Evolutionary conservation across 805 yeast genomes (phyloP).

Genomic region (Komagataella pastoris): DNA sequence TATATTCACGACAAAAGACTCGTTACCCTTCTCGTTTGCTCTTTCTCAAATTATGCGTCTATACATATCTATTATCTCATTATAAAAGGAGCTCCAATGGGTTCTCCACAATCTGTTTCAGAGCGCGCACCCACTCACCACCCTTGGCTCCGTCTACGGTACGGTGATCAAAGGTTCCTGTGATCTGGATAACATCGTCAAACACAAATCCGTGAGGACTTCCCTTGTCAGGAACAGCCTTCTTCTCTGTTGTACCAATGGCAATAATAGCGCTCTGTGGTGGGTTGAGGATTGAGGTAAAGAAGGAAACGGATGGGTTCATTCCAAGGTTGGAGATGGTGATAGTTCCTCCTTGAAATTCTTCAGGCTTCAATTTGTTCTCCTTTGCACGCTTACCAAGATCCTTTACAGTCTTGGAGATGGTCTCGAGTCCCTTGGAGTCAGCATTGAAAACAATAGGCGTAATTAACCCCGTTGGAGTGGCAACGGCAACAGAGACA

Average conservation of each 20-base stretch:
- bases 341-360: slow-evolving; percentile 98
- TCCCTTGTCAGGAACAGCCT: slow-evolving; percentile 85
- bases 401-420: slow-evolving; percentile 78
- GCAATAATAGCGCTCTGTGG: slow-evolving; percentile 95
- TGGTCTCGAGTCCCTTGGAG: slow-evolving; percentile 69
- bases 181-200: slow-evolving; percentile 81
- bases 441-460: slow-evolving; percentile 90
- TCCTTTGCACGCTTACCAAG: slow-evolving; percentile 93
- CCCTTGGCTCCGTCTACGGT: slow-evolving; percentile 94
- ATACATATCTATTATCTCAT: slow-evolving; percentile 1
- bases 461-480: slow-evolving; percentile 93
- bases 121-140: slow-evolving; percentile 90
- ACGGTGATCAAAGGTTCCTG: slow-evolving; percentile 98
- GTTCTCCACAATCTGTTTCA: slow-evolving; percentile 86
- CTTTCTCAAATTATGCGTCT: background rate
- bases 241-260: slow-evolving; percentile 83
- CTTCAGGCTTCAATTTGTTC: slow-evolving; percentile 88
- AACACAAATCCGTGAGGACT: slow-evolving; percentile 87
- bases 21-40: background rate
- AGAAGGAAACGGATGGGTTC: slow-evolving; percentile 86
- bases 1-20: background rate
- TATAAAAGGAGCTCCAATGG: slow-evolving; percentile 88
- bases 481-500: slow-evolving; percentile 96
- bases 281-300: slow-evolving; percentile 96
- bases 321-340: slow-evolving; percentile 98